Evolutionary conservation across 192 early-diverging fungal species (phyloP), one percentile per base, ranked within the genome.

Genomic region (Tieghemiomyces parasiticus): DNA sequence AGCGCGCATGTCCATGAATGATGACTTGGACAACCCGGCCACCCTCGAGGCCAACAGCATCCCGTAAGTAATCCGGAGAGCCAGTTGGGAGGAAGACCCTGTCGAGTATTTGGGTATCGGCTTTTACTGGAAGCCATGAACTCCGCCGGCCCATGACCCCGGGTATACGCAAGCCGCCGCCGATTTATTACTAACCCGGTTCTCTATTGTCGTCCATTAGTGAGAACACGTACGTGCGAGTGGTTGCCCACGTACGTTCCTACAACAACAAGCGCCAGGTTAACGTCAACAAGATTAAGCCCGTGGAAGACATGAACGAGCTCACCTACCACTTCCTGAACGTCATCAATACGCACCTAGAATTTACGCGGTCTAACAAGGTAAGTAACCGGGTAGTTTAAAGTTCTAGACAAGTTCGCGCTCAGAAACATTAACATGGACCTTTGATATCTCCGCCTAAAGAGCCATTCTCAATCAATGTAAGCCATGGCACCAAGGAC

Each of bases 261-360:
- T 86, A 83, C 65, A 74, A 86, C 56, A 63, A 74, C 44, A 75
- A 77, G 54, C 67, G 74, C 13, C 69, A 61, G 29, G 56, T 90
- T 35, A 67, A 69, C 20, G 75, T 77, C 3, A 74, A 73, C 61
- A 59, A 74, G 38, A 76, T 92, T 35, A 74, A 80, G 0, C 77
- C 78, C 26, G 74, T 95, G 16, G 70, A 67, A 4, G 76, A 82
- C 53, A 72, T 79, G 48, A 85, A 95, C 71, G 88, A 91, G 63
- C 71, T 92, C 46, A 77, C 85, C 0, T 86, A 80, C 61, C 92
- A 92, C 63, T 76, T 75, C 35, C 62, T 91, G 42, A 82, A 87
- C 53, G 79, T 74, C 55, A 78, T 84, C 16, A 73, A 77, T 31
- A 75, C 73, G 25, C 86, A 92, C 59, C 60, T 86, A 59, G 67